Evolutionary conservation across 2,329 filamentous ascomycete species (phyloP), one percentile per base, ranked within the genome.

Genomic region (Microsporum ferrugineum): DNA sequence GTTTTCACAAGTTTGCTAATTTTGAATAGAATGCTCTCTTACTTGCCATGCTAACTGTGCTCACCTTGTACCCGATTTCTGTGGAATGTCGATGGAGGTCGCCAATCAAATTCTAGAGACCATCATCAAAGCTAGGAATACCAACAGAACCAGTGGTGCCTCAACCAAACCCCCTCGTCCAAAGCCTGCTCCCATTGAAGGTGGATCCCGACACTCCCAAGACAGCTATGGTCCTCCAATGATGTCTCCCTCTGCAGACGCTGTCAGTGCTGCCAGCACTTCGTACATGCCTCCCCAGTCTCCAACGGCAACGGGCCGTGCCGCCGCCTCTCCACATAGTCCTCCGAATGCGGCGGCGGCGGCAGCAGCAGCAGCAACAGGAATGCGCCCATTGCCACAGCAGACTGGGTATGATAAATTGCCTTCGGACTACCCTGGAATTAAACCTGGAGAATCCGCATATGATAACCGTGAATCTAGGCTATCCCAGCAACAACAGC

Each of bases 51-150:
- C 90, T 23, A 83, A 88, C 62, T 99, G 94, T 75, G 89, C 91
- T 23, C 94, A 99, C 75, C 84, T 99, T 67, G 92, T 99, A 36
- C 94, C 94, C 23, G 94, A 99, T 73, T 99, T 99, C 77, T 99
- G 94, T 73, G 94, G 94, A 68, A 99, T 99, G 91, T 95, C 91
- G 33, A 97, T 97, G 94, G 88, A 94, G 61, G 88, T 89, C 41
- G 94, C 94, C 49, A 97, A 96, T 73, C 86, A 95, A 71, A 96
- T 99, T 66, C 75, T 97, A 60, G 87, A 91, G 65, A 89, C 91
- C 57, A 88, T 96, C 67, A 84, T 89, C 70, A 85, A 85, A 57
- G 86, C 88, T 63, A 95, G 91, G 76, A 84, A 85, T 70, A 82
- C 84, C 80, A 88, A 75, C 79, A 82, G 82, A 29, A 59, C 61